These are phyloP conservation scores for Diaporthe batatas DNA, from an alignment of 2,329 filamentous ascomycete genomes.

Conservation along the genomic window DNA sequence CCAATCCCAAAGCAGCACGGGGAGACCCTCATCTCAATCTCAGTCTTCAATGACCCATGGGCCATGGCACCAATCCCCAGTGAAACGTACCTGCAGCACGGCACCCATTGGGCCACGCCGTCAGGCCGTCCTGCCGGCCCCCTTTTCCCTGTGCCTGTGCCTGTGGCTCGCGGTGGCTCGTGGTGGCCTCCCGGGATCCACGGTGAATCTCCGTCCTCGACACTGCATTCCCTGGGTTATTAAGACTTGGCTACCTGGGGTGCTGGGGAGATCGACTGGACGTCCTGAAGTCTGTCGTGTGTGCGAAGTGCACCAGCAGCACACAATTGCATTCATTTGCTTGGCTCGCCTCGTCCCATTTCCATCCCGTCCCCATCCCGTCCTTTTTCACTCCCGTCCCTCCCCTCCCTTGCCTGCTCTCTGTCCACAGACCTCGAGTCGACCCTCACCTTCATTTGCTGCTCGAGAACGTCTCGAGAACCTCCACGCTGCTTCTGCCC, in stretches of 20 bases:
- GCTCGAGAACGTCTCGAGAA: too few species aligned
- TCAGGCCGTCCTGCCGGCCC: conserved; percentile 24
- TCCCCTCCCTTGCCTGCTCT: conserved; percentile 1
- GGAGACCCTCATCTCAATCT: conserved; percentile 34
- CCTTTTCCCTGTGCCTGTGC: conserved; percentile 25
- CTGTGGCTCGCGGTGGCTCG: neutral
- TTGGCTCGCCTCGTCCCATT: conserved; percentile 25
- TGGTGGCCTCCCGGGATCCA: conserved; percentile 31
- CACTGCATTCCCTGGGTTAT: neutral
- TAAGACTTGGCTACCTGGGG: conserved; percentile 1
- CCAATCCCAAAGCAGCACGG: conserved; percentile 31
- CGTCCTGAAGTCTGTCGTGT: neutral
- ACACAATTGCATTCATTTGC: conserved; percentile 27
- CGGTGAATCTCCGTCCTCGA: conserved; percentile 35
- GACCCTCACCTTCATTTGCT: conserved; percentile 15
- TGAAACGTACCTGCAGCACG: conserved; percentile 31
- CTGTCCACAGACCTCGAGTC: neutral
- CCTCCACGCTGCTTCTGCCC: neutral
- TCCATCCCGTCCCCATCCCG: conserved; percentile 15
- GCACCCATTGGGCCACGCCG: conserved; percentile 26
- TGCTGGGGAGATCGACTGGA: conserved; percentile 17
- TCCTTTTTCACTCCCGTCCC: conserved; percentile 6
- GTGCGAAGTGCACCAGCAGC: neutral
- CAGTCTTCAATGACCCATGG: conserved; percentile 28
- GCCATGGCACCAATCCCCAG: conserved; percentile 22